A percentile compares a stretch with the other conserved stretches of the same genome.
These are phyloP conservation scores for Tardiomyces depauwii DNA, from an alignment of 1,139 yeast species.

Conservation along the genomic window DNA sequence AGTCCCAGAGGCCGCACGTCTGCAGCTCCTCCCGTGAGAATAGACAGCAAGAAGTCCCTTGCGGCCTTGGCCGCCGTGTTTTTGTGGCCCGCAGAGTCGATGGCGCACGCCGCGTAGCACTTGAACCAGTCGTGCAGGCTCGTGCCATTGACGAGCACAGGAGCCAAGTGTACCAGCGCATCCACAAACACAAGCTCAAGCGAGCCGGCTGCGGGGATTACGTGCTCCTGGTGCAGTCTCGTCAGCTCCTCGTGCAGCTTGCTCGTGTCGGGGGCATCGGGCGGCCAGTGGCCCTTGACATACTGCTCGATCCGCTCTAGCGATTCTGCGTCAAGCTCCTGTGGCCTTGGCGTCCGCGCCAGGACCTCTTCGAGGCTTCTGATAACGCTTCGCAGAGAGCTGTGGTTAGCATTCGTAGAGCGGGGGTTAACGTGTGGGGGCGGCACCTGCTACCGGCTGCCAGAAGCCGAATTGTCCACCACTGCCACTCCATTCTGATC, in stretches of 20 bases:
- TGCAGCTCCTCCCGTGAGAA: slow-evolving; percentile 17
- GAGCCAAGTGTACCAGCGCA: slow-evolving; percentile 30
- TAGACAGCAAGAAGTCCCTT: slow-evolving; percentile 31
- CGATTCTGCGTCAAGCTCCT: slow-evolving; percentile 8
- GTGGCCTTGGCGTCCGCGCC: neutral
- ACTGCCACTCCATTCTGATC: no score
- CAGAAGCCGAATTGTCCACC: no score
- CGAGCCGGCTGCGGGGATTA: neutral
- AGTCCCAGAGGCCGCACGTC: slow-evolving; percentile 8
- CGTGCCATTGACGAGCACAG: slow-evolving; percentile 30
- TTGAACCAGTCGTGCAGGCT: slow-evolving; percentile 42
- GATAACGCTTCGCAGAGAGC: neutral
- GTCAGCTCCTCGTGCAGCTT: slow-evolving; percentile 41
- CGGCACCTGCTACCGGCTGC: no score
- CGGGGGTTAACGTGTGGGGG: no score
- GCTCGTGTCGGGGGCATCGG: slow-evolving; percentile 26
- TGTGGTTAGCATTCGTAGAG: no score
- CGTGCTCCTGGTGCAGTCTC: slow-evolving; percentile 27
- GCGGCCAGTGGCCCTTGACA: slow-evolving; percentile 32
- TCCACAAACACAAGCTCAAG: slow-evolving; percentile 30
- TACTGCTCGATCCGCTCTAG: slow-evolving; percentile 16
- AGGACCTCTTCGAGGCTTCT: neutral
- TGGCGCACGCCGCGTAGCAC: slow-evolving; percentile 41
- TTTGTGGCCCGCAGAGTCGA: slow-evolving; percentile 48
- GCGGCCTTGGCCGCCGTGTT: slow-evolving; percentile 31